Evolutionary conservation across 441 rosid species (phyloP).

Genomic region (Capsella rubella): DNA sequence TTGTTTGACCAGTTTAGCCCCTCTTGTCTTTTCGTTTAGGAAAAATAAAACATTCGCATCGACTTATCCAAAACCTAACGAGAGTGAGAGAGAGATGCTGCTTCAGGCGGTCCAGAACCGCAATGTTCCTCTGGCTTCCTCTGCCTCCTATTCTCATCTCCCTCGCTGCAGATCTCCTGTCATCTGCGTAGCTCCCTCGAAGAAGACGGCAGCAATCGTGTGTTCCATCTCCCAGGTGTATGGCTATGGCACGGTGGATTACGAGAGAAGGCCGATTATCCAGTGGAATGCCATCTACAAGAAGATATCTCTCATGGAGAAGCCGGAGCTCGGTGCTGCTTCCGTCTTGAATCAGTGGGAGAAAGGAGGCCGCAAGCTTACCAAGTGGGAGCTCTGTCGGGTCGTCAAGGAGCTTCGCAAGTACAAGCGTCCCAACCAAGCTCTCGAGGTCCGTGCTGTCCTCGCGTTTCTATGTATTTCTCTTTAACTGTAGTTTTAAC

Average conservation of each 20-base stretch:
- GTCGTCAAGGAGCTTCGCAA: conserved; percentile 93
- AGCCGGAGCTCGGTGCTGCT: conserved; percentile 75
- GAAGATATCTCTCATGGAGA: conserved; percentile 80
- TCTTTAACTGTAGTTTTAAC: neutral
- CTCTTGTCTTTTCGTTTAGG: conserved; percentile 7
- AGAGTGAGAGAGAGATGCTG: conserved; percentile 29
- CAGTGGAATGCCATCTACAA: conserved; percentile 81
- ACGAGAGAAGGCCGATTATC: conserved; percentile 76
- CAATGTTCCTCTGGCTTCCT: conserved; percentile 54
- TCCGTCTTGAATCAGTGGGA: conserved; percentile 77
- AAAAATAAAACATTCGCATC: neutral
- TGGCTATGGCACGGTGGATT: conserved; percentile 81
- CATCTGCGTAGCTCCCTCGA: conserved; percentile 39
- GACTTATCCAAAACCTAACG: conserved; percentile 42
- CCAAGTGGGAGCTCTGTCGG: conserved; percentile 94
- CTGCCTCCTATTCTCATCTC: conserved; percentile 51
- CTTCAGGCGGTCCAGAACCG: conserved; percentile 54
- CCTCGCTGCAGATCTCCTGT: conserved; percentile 38
- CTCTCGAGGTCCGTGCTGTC: conserved; percentile 73
- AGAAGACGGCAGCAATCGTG: conserved; percentile 45
- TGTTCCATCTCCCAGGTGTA: conserved; percentile 78
- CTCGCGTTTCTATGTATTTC: neutral
- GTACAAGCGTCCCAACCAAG: conserved; percentile 73
- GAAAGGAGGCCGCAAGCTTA: conserved; percentile 68
- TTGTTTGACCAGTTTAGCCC: conserved; percentile 11